Evolutionary conservation across 2,329 filamentous ascomycete species (phyloP), one percentile per base, ranked within the genome.

Genomic region (Ilyonectria mors-panacis): DNA sequence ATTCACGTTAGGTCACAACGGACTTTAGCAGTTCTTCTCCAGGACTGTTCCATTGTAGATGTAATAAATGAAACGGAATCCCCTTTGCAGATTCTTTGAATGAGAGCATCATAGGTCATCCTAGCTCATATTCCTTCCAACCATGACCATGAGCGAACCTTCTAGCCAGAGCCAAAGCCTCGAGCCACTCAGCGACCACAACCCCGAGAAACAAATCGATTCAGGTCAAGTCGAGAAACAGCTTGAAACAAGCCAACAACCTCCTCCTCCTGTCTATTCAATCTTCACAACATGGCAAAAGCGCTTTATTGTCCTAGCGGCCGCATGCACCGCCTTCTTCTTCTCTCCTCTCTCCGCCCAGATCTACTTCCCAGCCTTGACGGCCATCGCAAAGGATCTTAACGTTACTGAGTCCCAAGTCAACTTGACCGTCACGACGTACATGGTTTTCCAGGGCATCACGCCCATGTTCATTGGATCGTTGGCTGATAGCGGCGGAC

Each of bases 371-470:
- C 87, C 87, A 2, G 87, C 87, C 0, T 74, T 89, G 30, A 82
- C 83, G 17, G 78, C 81, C 7, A 79, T 89, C 10, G 83, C 87
- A 8, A 68, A 80, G 2, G 85, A 87, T 45, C 78, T 89, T 9
- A 30, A 81, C 23, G 83, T 89, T 19, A 78, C 79, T 6, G 70
- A 73, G 33, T 71, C 79, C 1, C 70, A 82, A 54, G 82, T 87
- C 67, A 88, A 87, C 73, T 76, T 88, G 39, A 87, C 85, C 7
- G 78, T 88, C 45, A 88, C 86, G 2, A 86, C 85, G 1, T 88
- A 88, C 72, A 85, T 88, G 85, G 84, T 91, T 55, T 85, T 91
- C 39, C 89, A 91, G 79, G 89, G 86, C 21, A 78, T 91, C 13
- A 84, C 86, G 1, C 89, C 89, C 26, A 85, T 85, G 70, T 85